Percentiles rank a stretch among this genome's conserved stretches.
phyloP scores from a whole-genome alignment of 192 early-diverging fungal species.

The Coemansia sp. region DNA sequence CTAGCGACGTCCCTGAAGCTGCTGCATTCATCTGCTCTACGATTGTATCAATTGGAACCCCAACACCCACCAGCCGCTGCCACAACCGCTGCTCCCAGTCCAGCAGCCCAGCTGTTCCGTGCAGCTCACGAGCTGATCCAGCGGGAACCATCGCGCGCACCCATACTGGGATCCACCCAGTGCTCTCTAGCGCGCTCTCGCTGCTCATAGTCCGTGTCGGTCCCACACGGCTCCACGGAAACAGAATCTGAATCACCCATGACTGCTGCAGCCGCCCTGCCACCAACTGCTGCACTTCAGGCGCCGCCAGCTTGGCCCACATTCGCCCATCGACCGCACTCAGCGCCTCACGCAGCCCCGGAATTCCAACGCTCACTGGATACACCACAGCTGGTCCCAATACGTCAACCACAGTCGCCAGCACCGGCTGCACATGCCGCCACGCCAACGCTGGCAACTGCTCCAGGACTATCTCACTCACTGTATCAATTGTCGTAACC shows the following conservation, averaged over 20 bases:
- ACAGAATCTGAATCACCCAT: conserved; percentile 28
- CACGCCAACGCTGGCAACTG: conserved; percentile 10
- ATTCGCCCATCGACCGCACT: conserved; percentile 6
- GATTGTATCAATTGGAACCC: conserved; percentile 58
- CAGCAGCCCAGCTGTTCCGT: not conserved
- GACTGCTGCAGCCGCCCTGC: conserved; percentile 28
- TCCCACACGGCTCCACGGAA: conserved; percentile 25
- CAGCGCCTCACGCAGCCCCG: conserved; percentile 17
- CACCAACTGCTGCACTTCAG: conserved; percentile 10
- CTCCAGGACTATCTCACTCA: conserved; percentile 28
- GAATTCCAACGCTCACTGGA: not conserved
- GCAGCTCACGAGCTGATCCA: conserved; percentile 8
- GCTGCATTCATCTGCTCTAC: conserved; percentile 23
- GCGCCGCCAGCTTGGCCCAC: conserved; percentile 28
- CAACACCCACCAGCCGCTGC: conserved; percentile 44
- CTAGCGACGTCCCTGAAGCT: conserved; percentile 28
- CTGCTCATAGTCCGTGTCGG: conserved; percentile 8
- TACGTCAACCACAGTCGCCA: conserved; percentile 3
- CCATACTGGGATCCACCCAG: not conserved
- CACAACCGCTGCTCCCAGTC: conserved; percentile 34
- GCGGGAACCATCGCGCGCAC: not conserved
- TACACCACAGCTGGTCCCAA: conserved; percentile 15
- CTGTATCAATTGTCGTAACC: conserved; percentile 43
- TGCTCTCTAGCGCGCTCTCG: not conserved
- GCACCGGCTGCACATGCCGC: conserved; percentile 10